Conservation (phyloP, 306 rosid species). For the Carpinus fangiana region DNA sequence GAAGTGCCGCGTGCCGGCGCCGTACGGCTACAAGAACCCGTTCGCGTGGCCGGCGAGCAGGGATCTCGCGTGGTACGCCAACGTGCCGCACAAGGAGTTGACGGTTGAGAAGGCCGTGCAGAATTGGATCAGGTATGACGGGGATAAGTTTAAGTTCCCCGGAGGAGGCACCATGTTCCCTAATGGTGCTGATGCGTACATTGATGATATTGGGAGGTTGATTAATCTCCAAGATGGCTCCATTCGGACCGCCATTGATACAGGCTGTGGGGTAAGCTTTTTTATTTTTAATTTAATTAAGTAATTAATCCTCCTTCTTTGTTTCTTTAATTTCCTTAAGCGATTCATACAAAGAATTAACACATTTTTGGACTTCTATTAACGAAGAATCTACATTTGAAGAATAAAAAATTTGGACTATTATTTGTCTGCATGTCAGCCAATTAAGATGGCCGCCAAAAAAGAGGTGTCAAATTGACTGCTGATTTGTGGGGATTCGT, state of each 20-base stretch:
- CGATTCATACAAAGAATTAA: too few relatives aligned
- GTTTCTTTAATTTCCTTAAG: too few relatives aligned
- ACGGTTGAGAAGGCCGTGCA: conserved; percentile 92
- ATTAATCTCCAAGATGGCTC: conserved; percentile 60
- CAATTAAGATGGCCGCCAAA: background rate
- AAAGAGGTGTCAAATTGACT: background rate
- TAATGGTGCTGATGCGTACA: conserved; percentile 78
- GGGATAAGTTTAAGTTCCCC: conserved; percentile 65
- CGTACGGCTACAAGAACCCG: conserved; percentile 60
- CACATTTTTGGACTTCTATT: too few relatives aligned
- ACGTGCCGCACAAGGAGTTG: conserved; percentile 79
- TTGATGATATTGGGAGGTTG: conserved; percentile 61
- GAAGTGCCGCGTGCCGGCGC: conserved; percentile 78
- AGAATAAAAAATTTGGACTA: background rate
- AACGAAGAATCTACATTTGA: too few relatives aligned
- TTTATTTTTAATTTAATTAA: too few relatives aligned
- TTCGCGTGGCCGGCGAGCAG: conserved; percentile 75
- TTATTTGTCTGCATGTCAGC: background rate
- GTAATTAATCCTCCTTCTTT: too few relatives aligned
- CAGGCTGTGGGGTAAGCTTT: conserved; percentile 80
- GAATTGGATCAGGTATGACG: conserved; percentile 80
- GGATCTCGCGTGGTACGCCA: conserved; percentile 75
- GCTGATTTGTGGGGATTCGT: background rate
- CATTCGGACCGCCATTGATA: conserved; percentile 82
- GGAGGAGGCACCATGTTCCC: conserved; percentile 97